These are phyloP conservation scores for Ogataea hybrid DNA, from an alignment of 1,139 yeast species.

Conservation along the genomic window DNA sequence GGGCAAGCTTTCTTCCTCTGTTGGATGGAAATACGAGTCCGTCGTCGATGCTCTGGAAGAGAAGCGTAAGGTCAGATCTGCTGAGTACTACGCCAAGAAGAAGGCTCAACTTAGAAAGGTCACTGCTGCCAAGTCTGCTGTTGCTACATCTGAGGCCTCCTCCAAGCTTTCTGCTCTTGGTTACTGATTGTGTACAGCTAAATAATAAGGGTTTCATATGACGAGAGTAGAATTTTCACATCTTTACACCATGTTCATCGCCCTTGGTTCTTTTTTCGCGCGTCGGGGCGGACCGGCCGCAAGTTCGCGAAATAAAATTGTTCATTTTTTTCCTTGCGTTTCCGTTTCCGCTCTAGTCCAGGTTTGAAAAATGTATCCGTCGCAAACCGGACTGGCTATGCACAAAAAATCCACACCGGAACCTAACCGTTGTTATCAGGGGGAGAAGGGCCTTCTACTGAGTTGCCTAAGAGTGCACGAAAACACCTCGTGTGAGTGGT, in stretches of 20 bases:
- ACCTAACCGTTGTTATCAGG: not conserved
- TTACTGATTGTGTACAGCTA: constrained; percentile 50
- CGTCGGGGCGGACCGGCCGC: not conserved
- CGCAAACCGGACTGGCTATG: not conserved
- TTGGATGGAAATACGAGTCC: constrained; percentile 99
- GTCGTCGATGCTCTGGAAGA: constrained; percentile 97
- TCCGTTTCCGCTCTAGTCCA: not conserved
- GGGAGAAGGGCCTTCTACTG: not conserved
- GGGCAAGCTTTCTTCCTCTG: constrained; percentile 93
- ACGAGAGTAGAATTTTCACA: constrained; percentile 3
- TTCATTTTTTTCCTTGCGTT: not conserved
- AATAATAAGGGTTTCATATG: constrained; percentile 19
- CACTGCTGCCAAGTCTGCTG: constrained; percentile 75
- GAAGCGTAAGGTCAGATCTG: constrained; percentile 99
- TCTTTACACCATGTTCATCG: constrained; percentile 1
- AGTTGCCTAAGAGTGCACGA: not conserved
- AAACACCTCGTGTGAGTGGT: not conserved
- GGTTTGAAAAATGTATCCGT: not conserved
- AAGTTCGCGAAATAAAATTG: not conserved
- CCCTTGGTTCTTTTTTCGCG: not conserved
- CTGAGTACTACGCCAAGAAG: constrained; percentile 99
- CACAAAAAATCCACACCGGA: not conserved
- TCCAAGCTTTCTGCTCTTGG: constrained; percentile 78
- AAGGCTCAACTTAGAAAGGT: constrained; percentile 88
- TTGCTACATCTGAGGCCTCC: constrained; percentile 72